phyloP scores from a whole-genome alignment of 2,329 filamentous ascomycete genomes.

The Salinomyces thailandicus region DNA sequence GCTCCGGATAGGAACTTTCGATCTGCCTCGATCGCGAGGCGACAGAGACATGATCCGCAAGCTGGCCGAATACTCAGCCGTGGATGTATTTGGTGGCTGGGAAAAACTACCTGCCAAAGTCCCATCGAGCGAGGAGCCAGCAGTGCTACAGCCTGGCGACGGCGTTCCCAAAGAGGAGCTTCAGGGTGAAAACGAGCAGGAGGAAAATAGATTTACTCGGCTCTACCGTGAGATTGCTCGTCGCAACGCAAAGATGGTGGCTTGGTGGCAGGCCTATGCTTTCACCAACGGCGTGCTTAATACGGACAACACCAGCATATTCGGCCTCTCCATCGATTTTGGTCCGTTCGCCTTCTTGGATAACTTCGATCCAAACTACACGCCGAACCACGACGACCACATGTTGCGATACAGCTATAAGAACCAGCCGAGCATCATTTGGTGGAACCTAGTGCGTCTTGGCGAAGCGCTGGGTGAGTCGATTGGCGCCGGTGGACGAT shows the following conservation, averaged over 20 bases:
- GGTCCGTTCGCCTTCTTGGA: slow-evolving; percentile 97
- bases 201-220: slow-evolving; percentile 78
- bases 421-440: slow-evolving; percentile 91
- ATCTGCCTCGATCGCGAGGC: slow-evolving; percentile 72
- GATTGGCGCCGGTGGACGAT: slow-evolving; percentile 61
- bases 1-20: slow-evolving; percentile 91
- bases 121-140: slow-evolving; percentile 22
- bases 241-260: slow-evolving; percentile 78
- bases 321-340: slow-evolving; percentile 83
- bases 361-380: slow-evolving; percentile 88
- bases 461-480: slow-evolving; percentile 84
- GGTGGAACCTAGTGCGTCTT: slow-evolving; percentile 94
- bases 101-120: slow-evolving; percentile 59
- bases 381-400: slow-evolving; percentile 91
- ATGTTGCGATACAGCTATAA: slow-evolving; percentile 81
- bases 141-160: slow-evolving; percentile 32
- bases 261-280: slow-evolving; percentile 94
- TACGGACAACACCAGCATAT: slow-evolving; percentile 91
- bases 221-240: slow-evolving; percentile 80
- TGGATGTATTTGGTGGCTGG: slow-evolving; percentile 83
- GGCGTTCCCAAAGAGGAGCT: slow-evolving; percentile 40
- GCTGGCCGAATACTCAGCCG: slow-evolving; percentile 72
- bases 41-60: slow-evolving; percentile 64
- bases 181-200: slow-evolving; percentile 56
- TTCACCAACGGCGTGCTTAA: slow-evolving; percentile 99